phyloP scores from a whole-genome alignment of 306 rosid species.

The Dryas alaskensis region DNA sequence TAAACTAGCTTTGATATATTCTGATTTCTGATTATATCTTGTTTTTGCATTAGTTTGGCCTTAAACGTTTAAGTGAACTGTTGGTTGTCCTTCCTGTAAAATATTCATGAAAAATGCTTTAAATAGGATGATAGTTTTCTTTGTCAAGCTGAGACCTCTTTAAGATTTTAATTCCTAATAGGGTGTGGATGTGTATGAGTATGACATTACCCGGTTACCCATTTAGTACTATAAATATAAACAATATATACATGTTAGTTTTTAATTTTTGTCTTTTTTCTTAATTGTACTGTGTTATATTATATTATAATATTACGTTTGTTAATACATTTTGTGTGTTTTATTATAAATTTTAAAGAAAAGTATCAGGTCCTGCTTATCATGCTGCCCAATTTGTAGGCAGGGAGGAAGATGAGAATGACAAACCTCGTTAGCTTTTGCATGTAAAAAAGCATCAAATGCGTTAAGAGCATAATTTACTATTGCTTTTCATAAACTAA shows the following conservation, averaged over 20 bases:
- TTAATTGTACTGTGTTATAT: no score
- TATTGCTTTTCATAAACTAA: neutral
- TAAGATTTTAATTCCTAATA: neutral
- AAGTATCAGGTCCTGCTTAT: no score
- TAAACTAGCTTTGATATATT: neutral
- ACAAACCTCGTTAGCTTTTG: neutral
- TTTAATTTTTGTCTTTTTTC: no score
- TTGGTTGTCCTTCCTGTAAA: neutral
- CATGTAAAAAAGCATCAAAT: neutral
- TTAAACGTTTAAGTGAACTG: no score
- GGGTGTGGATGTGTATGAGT: neutral
- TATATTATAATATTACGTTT: no score
- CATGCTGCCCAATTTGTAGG: no score
- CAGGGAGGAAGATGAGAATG: no score
- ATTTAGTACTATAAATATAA: no score
- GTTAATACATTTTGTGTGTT: neutral
- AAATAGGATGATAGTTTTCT: neutral
- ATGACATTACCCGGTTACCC: no score
- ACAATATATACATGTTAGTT: no score
- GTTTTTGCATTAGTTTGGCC: neutral
- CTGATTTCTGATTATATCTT: neutral
- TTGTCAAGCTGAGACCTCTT: no score
- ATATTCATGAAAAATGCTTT: neutral
- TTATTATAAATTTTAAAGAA: neutral
- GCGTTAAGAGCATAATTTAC: neutral